Evolutionary conservation across 306 rosid genomes (phyloP), one percentile per base, ranked within the genome.

Genomic region (Vigna reflexopilosa): DNA sequence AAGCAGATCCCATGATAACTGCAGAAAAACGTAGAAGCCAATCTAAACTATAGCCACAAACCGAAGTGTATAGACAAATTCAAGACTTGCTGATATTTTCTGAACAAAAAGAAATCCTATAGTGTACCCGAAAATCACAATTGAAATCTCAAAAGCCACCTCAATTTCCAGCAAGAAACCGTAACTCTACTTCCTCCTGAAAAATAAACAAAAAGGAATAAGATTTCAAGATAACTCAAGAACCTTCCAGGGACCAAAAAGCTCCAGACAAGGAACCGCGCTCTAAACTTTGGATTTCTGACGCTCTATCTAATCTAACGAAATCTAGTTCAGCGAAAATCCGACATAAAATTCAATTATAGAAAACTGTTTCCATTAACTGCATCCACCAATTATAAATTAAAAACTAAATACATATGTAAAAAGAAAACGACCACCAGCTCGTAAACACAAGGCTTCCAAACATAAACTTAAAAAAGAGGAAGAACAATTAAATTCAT

Each of bases 1-100:
- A 88, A 79, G 77, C 89, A n/a, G 91, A 82, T 52, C 91, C 91
- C 91, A 88, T 88, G 77, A 51, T 64, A 73, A 42, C 84, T 75
- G 77, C 70, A 55, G 74, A 64, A 63, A 83, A 74, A 44, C 61
- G 64, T 15, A 67, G 75, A 36, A 36, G 64, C 58, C 78, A 75
- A 71, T 59, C 67, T 30, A 78, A 64, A 78, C 64, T 7, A 16
- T 2, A 56, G 36, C 24, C 49, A 56, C 48, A 61, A 52, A 70
- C 20, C 14, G 63, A n/a, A 71, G 10, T 4, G 7, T 19, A 45
- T 28, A 49, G 24, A 72, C 32, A 30, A 73, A 72, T 63, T 52
- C 65, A 72, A 50, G 20, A 7, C 81, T 50, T 34, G n/a, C 64
- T 12, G 47, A 67, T 42, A 12, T 6, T 17, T 2, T 38, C 3